phyloP scores from a whole-genome alignment of 1,284 basidiomycete species.

The Acaromyces ingoldii region DNA sequence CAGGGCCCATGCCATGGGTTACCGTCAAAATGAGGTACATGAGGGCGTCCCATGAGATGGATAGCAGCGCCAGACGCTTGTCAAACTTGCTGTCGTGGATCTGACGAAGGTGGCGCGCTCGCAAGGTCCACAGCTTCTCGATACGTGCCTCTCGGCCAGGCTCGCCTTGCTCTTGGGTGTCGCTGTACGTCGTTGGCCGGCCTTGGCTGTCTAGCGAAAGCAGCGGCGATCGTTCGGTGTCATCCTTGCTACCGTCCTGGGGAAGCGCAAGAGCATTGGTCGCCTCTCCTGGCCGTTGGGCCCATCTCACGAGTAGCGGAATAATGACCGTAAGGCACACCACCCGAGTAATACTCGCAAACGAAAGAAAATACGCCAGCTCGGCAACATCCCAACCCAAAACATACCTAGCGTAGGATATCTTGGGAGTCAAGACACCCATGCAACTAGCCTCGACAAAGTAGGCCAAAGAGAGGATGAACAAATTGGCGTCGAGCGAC shows the following conservation, averaged over 20 bases:
- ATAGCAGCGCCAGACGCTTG: slow-evolving; percentile 17
- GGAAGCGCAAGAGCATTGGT: slow-evolving; percentile 14
- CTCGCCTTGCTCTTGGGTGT: not conserved
- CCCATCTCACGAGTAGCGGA: slow-evolving; percentile 38
- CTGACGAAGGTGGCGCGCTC: slow-evolving; percentile 41
- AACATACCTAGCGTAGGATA: slow-evolving; percentile 41
- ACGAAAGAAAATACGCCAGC: slow-evolving; percentile 43
- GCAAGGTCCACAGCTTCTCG: slow-evolving; percentile 44
- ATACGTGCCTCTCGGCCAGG: slow-evolving; percentile 1
- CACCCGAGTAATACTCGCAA: slow-evolving; percentile 35
- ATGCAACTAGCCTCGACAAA: slow-evolving; percentile 34
- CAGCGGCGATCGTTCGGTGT: not conserved
- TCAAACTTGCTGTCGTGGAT: slow-evolving; percentile 50
- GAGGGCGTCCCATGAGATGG: slow-evolving; percentile 9
- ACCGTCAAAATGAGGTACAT: slow-evolving; percentile 11
- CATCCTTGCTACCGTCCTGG: not conserved
- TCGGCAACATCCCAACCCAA: slow-evolving; percentile 43
- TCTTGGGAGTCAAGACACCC: slow-evolving; percentile 44
- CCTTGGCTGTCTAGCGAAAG: slow-evolving; percentile 8
- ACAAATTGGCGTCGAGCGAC: slow-evolving; percentile 40
- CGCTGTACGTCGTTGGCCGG: not conserved
- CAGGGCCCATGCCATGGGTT: slow-evolving; percentile 1
- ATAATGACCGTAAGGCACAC: slow-evolving; percentile 35
- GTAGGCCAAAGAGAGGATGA: slow-evolving; percentile 40
- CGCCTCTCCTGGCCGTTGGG: slow-evolving; percentile 40